Evolutionary conservation across 2,329 filamentous ascomycete genomes (phyloP).

Genomic region (Pseudomassariella vexata): DNA sequence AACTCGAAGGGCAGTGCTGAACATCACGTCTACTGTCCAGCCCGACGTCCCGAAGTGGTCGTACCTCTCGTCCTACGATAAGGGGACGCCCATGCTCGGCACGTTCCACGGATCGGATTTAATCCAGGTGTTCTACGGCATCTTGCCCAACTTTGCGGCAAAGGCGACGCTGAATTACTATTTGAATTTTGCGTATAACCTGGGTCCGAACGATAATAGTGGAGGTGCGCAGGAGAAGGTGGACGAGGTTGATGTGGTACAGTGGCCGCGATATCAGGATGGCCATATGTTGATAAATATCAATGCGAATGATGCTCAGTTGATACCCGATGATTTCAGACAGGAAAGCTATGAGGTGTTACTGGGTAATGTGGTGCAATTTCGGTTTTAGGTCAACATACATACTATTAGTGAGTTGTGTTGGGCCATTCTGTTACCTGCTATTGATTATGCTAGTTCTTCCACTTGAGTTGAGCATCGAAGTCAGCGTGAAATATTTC

Average conservation of each 20-base stretch:
- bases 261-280: constrained; percentile 2
- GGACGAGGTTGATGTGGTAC: constrained; percentile 2
- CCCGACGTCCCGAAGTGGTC: constrained; percentile 63
- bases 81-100: constrained; percentile 65
- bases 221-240: background rate
- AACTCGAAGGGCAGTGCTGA: constrained; percentile 59
- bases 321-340: background rate
- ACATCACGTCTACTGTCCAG: constrained; percentile 34
- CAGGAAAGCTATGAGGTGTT: background rate
- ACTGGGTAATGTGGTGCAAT: background rate
- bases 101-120: constrained; percentile 71
- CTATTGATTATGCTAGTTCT: too few relatives aligned
- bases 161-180: constrained; percentile 62
- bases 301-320: background rate
- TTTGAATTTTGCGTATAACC: constrained; percentile 62
- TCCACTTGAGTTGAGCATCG: too few relatives aligned
- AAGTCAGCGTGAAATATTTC: too few relatives aligned
- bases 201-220: constrained; percentile 55
- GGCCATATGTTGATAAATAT: background rate
- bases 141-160: constrained; percentile 56
- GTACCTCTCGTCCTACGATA: constrained; percentile 67
- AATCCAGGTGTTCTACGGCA: constrained; percentile 61
- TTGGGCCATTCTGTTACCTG: too few relatives aligned
- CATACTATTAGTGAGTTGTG: too few relatives aligned
- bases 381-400: too few relatives aligned